Evolutionary conservation across 148 eudicot genomes (phyloP), one percentile per base, ranked within the genome.

Genomic region (Drosera capensis): DNA sequence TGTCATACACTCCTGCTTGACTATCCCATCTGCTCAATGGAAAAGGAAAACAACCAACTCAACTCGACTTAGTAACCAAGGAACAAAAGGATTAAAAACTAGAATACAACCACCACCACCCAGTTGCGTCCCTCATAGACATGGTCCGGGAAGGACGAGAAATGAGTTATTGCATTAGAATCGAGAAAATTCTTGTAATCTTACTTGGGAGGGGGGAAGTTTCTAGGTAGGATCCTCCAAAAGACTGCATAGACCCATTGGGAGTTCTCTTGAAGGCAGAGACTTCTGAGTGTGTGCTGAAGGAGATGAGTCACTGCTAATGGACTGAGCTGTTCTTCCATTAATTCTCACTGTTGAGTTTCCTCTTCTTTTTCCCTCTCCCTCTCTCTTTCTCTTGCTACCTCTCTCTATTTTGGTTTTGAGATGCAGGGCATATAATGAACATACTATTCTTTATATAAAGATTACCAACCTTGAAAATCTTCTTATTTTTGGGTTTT

Each of bases 211-310:
- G 97, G 97, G 40, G 97, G 97, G 59, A 79, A 83, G 51, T 88
- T 88, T 71, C 97, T 62, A 4, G 97, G 97, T 58, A 88, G 77
- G 50, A 88, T 80, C 68, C 97, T 75, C 97, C 97, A 88, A 56
- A 88, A 88, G 50, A 88, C 94, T 46, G 97, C 97, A 80, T 88
- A 88, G 45, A 88, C 77, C 97, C 97, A 88, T 56, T 88, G 94
- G 41, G 97, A 88, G 49, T 78, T 73, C 15, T 75, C 75, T 62
- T 77, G 77, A 57, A 67, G 64, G 65, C 97, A 88, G 18, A 88
- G 54, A 54, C 97, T 88, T 63, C 97, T 88, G 16, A 88, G 70
- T 23, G 97, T 80, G 77, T 88, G 82, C 60, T 88, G 97, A 67
- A 88, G 80, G 60, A 88, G 94, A 83, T 88, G 97, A 66, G 94